These are phyloP conservation scores for Quercus engelmannii DNA, from an alignment of 306 rosid genomes.

Conservation along the genomic window DNA sequence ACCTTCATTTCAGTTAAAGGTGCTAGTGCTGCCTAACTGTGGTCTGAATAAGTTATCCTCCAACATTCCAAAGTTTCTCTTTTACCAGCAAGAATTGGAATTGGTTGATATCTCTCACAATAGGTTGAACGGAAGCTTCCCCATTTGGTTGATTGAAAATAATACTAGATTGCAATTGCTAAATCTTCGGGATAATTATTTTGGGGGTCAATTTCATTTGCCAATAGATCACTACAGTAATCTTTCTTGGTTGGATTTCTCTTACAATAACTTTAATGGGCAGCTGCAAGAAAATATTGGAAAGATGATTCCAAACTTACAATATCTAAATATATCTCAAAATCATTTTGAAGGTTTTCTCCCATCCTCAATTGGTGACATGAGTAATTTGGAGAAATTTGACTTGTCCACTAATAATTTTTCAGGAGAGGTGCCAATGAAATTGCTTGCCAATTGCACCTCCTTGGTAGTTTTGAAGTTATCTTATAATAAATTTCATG, in stretches of 20 bases:
- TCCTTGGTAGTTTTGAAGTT: not conserved
- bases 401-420: conserved; percentile 25
- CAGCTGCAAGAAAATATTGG: not conserved
- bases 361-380: conserved; percentile 22
- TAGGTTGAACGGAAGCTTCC: conserved; percentile 13
- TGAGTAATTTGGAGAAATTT: not conserved
- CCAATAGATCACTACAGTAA: not conserved
- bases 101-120: conserved; percentile 12
- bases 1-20: too few relatives aligned
- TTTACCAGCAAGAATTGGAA: conserved; percentile 11
- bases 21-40: not conserved
- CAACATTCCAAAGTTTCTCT: conserved; percentile 19
- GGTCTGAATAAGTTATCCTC: conserved; percentile 3
- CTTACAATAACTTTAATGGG: conserved; percentile 20
- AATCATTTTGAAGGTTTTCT: conserved; percentile 21
- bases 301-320: not conserved
- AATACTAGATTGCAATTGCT: conserved; percentile 14
- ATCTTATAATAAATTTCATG: conserved; percentile 9
- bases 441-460: not conserved
- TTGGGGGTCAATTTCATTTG: conserved; percentile 5
- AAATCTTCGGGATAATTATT: not conserved
- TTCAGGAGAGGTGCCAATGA: conserved; percentile 6
- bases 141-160: conserved; percentile 24
- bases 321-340: not conserved
- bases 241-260: not conserved